Percentiles rank a stretch among this genome's conserved stretches.
Conservation (phyloP, 169 alveolate species). For the Plasmodium vinckei region DNA sequence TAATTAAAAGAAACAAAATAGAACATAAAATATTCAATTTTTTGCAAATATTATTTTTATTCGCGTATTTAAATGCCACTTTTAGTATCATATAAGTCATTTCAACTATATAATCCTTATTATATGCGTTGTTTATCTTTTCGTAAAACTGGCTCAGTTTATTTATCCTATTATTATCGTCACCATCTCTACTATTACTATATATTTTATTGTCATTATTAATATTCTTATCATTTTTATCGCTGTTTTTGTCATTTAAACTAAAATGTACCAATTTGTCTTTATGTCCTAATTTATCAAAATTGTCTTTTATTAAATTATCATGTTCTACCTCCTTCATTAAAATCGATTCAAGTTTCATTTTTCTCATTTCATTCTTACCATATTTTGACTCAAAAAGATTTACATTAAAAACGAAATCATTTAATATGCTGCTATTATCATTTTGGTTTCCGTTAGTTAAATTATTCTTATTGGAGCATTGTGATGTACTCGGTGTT, state of each 20-base stretch:
- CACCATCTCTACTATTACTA: no score
- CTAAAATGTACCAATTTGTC: not conserved
- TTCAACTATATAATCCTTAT: not conserved
- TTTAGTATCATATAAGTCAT: constrained; percentile 33
- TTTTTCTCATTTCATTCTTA: no score
- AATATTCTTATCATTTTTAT: not conserved
- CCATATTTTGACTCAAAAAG: no score
- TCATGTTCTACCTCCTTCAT: no score
- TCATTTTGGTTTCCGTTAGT: no score
- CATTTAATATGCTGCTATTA: no score
- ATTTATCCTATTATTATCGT: not conserved
- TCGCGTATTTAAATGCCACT: constrained; percentile 20
- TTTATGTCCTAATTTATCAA: no score
- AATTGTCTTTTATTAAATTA: no score
- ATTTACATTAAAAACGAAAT: no score
- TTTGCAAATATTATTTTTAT: constrained; percentile 33
- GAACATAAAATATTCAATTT: constrained; percentile 42
- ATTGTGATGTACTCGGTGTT: no score
- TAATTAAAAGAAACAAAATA: constrained; percentile 34
- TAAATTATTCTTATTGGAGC: no score
- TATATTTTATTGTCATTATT: not conserved
- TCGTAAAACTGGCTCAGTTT: constrained; percentile 7
- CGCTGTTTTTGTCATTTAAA: not conserved
- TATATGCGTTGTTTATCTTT: constrained; percentile 6
- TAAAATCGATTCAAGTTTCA: no score